Base-by-base conservation (phyloP, 768 basidiomycete species). In the Naganishia vaughanmartiniae region DNA sequence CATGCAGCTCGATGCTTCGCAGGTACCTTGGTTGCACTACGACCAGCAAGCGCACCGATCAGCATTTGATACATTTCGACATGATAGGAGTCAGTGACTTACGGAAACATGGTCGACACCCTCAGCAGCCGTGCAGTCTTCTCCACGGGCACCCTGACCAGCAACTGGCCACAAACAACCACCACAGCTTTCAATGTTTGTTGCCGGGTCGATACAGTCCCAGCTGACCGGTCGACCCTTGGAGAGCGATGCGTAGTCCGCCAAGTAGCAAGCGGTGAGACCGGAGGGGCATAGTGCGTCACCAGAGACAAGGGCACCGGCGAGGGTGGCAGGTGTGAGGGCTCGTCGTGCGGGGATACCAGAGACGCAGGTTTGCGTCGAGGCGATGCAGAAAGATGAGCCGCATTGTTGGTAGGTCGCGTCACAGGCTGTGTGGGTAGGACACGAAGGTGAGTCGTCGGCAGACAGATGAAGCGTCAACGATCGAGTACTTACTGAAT, bases 151-250 rank as follows among this genome's bases (percentile, higher is more conserved):
- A 6, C 24, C 26, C 42, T 45, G 14, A 17, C 55, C 67, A 15
- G 24, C 67, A 7, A 58, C 42, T 30, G 67, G 67, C 1, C 4
- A 42, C 34, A 24, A 26, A 28, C 67, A 69, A 31, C 67, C 67
- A 11, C 67, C 67, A 48, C 67, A 69, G 36, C 39, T 45, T 45
- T 69, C 67, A 2, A 69, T 15, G 24, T 69, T 42, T 7, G 55
- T 28, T 6, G 30, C 46, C 19, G 67, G 56, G 53, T 69, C 45
- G 39, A 69, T 30, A 46, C 67, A 69, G 17, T 69, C 67, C 55
- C 55, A 69, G 34, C 53, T 56, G 17, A 45, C 67, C 3, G 39
- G 31, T 12, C 5, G 14, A 14, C 55, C 34, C 54, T 30, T 55
- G 21, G 53, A 53, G 54, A 31, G 36, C 39, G 56, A 57, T 19